Percentiles rank a stretch among this genome's conserved stretches.
Conservation (phyloP, 192 early-diverging fungal genomes). For the Coemansia sp. region DNA sequence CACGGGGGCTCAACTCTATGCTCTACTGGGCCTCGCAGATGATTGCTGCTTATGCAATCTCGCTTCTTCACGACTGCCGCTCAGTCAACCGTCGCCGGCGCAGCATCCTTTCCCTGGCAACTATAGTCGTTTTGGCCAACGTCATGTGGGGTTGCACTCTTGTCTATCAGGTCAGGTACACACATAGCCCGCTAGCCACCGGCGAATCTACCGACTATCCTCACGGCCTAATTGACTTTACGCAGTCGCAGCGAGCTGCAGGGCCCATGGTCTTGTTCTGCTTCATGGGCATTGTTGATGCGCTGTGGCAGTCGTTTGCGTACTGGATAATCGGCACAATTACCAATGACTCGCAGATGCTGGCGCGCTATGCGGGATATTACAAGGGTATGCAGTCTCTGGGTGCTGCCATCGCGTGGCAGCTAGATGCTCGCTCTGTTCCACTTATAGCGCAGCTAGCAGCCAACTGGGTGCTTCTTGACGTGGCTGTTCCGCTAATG, state of each 20-base stretch:
- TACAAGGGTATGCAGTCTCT: conserved; percentile 83
- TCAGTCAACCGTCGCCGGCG: conserved; percentile 16
- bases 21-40: conserved; percentile 79
- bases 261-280: conserved; percentile 63
- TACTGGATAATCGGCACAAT: conserved; percentile 83
- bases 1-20: conserved; percentile 68
- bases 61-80: conserved; percentile 32
- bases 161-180: conserved; percentile 56
- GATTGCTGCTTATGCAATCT: conserved; percentile 59
- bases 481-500: conserved; percentile 47
- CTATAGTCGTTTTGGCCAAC: conserved; percentile 10
- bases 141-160: conserved; percentile 53
- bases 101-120: conserved; percentile 2
- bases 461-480: conserved; percentile 49
- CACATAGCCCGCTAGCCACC: not conserved
- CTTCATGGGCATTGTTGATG: conserved; percentile 68
- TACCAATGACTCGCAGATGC: conserved; percentile 65
- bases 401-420: conserved; percentile 62
- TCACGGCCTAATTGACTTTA: conserved; percentile 48
- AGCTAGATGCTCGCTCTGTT: conserved; percentile 55
- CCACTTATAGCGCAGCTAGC: conserved; percentile 45
- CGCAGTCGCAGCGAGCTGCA: conserved; percentile 45
- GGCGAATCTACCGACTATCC: conserved; percentile 15
- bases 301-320: conserved; percentile 67
- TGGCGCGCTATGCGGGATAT: conserved; percentile 71